Conservation (phyloP, 176 grass and related monocot species). For the Avena insularis region DNA sequence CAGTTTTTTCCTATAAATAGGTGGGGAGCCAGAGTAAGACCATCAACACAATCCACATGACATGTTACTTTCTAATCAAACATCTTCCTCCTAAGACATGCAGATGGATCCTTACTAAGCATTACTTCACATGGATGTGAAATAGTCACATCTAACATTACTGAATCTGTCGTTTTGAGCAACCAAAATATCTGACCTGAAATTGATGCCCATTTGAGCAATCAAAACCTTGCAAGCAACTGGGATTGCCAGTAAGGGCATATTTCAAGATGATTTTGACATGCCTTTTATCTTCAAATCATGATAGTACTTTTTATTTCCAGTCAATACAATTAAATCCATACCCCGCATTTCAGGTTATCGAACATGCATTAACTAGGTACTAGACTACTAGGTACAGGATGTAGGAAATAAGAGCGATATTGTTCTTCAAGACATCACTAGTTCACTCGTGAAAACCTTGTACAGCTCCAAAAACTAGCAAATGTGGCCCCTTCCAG, state of each 20-base stretch:
- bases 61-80: background rate
- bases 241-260: background rate
- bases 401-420: background rate
- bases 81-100: background rate
- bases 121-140: background rate
- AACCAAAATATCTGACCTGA: constrained; percentile 17
- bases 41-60: background rate
- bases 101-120: background rate
- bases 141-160: background rate
- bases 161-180: background rate
- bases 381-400: background rate
- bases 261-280: background rate
- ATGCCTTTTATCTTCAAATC: background rate
- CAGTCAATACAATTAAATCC: constrained; percentile 26
- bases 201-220: constrained; percentile 16
- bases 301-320: constrained; percentile 26
- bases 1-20: background rate
- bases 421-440: background rate
- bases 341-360: constrained; percentile 8
- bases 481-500: constrained; percentile 5
- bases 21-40: background rate
- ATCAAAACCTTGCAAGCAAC: constrained; percentile 35
- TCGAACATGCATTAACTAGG: background rate
- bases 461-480: background rate
- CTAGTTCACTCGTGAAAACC: background rate